Base-by-base conservation (phyloP, 768 basidiomycete species). In the Melanogaster broomeanus region DNA sequence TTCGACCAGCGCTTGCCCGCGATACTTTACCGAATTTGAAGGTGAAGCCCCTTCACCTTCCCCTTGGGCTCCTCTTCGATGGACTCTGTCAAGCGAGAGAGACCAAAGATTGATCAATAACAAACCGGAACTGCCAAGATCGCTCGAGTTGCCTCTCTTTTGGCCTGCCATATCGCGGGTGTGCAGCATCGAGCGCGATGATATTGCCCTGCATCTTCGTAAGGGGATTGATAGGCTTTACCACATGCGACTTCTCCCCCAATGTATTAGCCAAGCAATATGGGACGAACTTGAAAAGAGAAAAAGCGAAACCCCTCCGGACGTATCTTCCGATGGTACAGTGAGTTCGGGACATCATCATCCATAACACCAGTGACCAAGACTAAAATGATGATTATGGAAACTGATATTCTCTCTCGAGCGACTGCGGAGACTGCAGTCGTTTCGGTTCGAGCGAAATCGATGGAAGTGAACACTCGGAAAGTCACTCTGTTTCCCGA, bases 71-170 rank as follows among this genome's bases (percentile, higher is more conserved):
- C 35, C 50, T 51, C 25, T 51, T 51, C 19, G 43, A 44, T 13
- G 28, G 37, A 21, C 50, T 51, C 27, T 15, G 13, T n/a, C 25
- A 38, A 12, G 33, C 3, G 18, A 0, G 0, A 8, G 50, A 51
- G n/a, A n/a, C 24, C 19, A 16, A 9, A 25, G 43, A 38, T 22
- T 51, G 34, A 13, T 22, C 18, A 24, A 42, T 19, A 13, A 5
- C 12, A 25, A n/a, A 2, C 15, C 43, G 30, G n/a, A n/a, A n/a
- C n/a, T n/a, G n/a, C n/a, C n/a, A n/a, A n/a, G n/a, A n/a, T n/a
- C n/a, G n/a, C n/a, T 51, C 4, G 42, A 51, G 30, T 45, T 51
- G 35, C 50, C 50, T 24, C 43, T 51, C 19, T 45, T 51, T 28
- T 51, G 50, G 50, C 18, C 33, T 31, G 50, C 42, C 9, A 33